phyloP scores from a whole-genome alignment of 2,329 filamentous ascomycete species.

The Alternaria incomplexa region DNA sequence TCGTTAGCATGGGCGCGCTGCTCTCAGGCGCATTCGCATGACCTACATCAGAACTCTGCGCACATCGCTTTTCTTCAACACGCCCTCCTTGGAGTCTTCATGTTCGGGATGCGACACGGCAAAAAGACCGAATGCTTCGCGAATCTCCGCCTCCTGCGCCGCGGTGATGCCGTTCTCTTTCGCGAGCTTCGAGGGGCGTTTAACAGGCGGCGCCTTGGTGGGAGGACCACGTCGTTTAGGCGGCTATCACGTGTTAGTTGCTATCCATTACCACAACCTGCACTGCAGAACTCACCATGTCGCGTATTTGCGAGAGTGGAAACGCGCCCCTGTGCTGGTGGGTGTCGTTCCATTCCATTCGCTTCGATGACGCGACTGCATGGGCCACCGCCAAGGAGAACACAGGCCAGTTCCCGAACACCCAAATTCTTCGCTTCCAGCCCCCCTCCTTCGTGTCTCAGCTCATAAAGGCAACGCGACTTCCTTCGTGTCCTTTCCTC shows the following conservation, averaged over 20 bases:
- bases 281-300: conserved; percentile 22
- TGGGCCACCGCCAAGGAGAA: conserved; percentile 4
- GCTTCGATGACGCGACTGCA: conserved; percentile 28
- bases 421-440: conserved; percentile 11
- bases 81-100: conserved; percentile 68
- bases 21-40: background rate
- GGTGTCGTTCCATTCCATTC: background rate
- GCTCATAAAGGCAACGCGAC: background rate
- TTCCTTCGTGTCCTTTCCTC: background rate
- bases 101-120: conserved; percentile 57
- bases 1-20: conserved; percentile 3
- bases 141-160: conserved; percentile 87
- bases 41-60: conserved; percentile 59
- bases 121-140: conserved; percentile 87
- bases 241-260: conserved; percentile 27
- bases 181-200: conserved; percentile 82
- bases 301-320: background rate
- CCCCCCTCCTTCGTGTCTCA: background rate
- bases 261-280: background rate
- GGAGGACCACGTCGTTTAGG: conserved; percentile 37
- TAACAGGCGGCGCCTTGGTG: conserved; percentile 24
- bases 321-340: background rate
- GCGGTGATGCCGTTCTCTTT: conserved; percentile 87
- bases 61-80: conserved; percentile 53
- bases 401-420: background rate